Evolutionary conservation across 257 asterid species (phyloP).

Genomic region (Cruciata laevipes): DNA sequence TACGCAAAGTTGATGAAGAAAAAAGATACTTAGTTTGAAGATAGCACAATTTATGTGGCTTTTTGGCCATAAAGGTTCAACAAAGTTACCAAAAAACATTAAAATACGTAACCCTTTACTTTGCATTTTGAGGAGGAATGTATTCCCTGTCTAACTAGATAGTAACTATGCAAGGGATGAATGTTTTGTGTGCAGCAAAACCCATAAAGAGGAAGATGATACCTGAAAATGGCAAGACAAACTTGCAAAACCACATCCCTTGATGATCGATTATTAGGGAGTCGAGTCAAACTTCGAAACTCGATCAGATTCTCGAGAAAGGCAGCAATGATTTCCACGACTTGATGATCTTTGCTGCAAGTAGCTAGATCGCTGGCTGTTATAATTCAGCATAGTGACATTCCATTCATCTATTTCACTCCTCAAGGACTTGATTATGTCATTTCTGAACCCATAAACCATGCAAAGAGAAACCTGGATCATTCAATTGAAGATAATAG

Average conservation of each 20-base stretch:
- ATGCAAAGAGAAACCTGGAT: no score
- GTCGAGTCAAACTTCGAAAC: background rate
- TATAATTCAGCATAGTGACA: background rate
- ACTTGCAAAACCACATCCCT: no score
- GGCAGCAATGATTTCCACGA: background rate
- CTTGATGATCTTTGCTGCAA: background rate
- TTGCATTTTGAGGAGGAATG: conserved; percentile 3
- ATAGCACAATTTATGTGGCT: conserved; percentile 2
- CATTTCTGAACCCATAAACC: background rate
- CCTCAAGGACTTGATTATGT: background rate
- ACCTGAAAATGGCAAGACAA: no score
- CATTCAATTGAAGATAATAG: no score
- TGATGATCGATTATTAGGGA: no score
- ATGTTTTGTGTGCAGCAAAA: no score
- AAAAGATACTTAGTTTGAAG: conserved; percentile 5
- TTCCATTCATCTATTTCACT: background rate
- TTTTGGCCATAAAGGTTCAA: background rate
- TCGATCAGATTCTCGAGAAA: background rate
- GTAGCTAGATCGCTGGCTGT: background rate
- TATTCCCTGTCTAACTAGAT: conserved; percentile 7
- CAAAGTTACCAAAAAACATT: background rate
- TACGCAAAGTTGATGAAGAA: conserved; percentile 25
- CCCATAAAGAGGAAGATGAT: no score
- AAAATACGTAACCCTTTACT: background rate
- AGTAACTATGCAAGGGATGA: background rate